These are phyloP conservation scores for Phyllosticta citrichinensis DNA, from an alignment of 2,329 filamentous ascomycete species.

Conservation along the genomic window DNA sequence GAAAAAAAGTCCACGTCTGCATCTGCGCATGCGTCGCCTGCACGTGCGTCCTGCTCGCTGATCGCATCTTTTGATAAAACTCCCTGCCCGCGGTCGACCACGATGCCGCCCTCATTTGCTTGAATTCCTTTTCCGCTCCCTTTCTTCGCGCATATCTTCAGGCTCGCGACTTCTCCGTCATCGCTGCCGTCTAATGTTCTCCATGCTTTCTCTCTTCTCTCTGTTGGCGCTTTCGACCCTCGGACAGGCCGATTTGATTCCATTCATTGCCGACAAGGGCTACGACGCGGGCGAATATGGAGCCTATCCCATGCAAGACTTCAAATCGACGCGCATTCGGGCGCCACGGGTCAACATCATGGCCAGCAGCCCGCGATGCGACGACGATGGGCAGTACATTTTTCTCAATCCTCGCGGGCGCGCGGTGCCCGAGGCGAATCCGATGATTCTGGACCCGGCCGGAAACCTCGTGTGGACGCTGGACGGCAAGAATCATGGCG, in stretches of 20 bases:
- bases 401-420: conserved; percentile 13
- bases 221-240: background rate
- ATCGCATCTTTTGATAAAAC: background rate
- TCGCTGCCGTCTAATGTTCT: background rate
- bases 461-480: conserved; percentile 26
- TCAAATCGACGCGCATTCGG: conserved; percentile 10
- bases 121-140: background rate
- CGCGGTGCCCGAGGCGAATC: conserved; percentile 16
- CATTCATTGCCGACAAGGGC: conserved; percentile 12
- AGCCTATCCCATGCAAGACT: conserved; percentile 13
- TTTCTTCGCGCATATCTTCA: background rate
- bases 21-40: background rate
- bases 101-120: background rate
- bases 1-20: background rate
- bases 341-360: conserved; percentile 14
- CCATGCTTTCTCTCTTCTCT: conserved; percentile 2
- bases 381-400: conserved; percentile 10
- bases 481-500: conserved; percentile 16
- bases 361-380: conserved; percentile 2
- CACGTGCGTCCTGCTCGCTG: background rate
- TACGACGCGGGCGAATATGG: conserved; percentile 16
- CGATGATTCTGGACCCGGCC: conserved; percentile 25
- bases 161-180: background rate
- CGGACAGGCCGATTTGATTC: conserved; percentile 6
- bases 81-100: background rate